Evolutionary conservation across 495 filamentous ascomycete genomes (phyloP), one percentile per base, ranked within the genome.

Genomic region (Tuber brumale): DNA sequence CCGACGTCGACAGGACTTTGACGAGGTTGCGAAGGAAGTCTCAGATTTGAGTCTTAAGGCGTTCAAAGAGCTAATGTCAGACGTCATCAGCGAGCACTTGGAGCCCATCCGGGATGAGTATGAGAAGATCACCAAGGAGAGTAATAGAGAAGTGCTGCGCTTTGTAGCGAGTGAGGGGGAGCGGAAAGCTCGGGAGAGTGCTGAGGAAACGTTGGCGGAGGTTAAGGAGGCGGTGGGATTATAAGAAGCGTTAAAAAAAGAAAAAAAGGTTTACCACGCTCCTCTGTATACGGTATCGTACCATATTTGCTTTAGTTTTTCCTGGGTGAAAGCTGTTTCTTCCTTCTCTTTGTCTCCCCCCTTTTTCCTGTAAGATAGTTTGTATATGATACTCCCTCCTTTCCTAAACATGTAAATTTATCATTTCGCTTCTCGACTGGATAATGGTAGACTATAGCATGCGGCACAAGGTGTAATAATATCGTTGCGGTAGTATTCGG

Each of bases 161-260:
- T 82, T 86, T 69, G 85, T 94, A 48, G 88, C 88, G 7, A 85
- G 83, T n/a, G 81, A 88, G 44, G 93, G 93, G 3, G 88, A 87
- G 1, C 81, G 80, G 72, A 88, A 84, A 79, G 94, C 94, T 23
- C 83, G 85, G 44, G 82, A 84, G 71, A 93, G 88, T 81, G 93
- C 94, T 0, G 86, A 88, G 75, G 79, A 82, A 72, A 97, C 91
- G 0, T 93, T 97, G 90, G 78, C 76, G 21, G 72, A 81, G 61
- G 90, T 96, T 10, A 88, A 89, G 79, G 78, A 85, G 46, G 89
- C 86, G 14, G 85, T 94, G 71, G 94, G 93, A 35, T 82, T 94
- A 70, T 66, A 66, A 35, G 31, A 66, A 66, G 51, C 23, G 12
- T 27, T 35, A 16, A 35, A 66, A 61, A 31, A 12, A 3, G 14